Base-by-base conservation (phyloP, 2,329 filamentous ascomycete genomes). In the Penicillium fuscoglaucum region DNA sequence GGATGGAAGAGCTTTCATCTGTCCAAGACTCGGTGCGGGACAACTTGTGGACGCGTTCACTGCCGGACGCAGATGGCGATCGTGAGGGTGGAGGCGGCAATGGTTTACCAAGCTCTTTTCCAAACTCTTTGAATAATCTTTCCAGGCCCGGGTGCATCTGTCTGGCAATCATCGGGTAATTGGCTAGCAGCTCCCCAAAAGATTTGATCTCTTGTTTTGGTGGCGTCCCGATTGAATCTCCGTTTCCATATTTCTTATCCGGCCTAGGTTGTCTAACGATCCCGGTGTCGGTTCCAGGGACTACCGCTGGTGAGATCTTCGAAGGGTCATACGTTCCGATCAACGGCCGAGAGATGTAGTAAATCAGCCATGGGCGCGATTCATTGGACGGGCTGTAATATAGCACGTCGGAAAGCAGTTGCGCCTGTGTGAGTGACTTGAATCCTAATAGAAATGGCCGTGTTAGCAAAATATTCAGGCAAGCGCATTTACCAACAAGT, bases 91-190 rank as follows among this genome's bases (percentile, higher is more conserved):
- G 89, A 17, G 89, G 88, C 3, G 91, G 91, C 6, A 96, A 76
- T 6, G 91, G 91, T 69, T 90, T 92, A 64, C 96, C 90, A 65
- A 97, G 88, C 55, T 93, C 90, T 45, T 86, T 86, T 6, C 87
- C 88, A 72, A 99, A 98, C 67, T 98, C 93, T 60, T 89, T 87
- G 70, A 98, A 96, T 28, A 98, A 79, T 68, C 88, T 88, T 70
- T 99, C 93, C 35, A 99, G 77, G 0, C 95, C 95, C 2, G 89
- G 85, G 67, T 97, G 92, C 92, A 99, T 96, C 75, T 99, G 95
- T 59, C 91, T 85, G 26, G 93, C 92, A 67, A 99, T 98, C 85
- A 96, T 90, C 1, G 95, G 95, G 65, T 98, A 99, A 67, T 92
- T 87, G 65, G 90, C 90, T 43, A 99, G 82, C 15, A 99, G 82